Conservation (phyloP, 176 grass and related monocot genomes). For the Eleusine indica region DNA sequence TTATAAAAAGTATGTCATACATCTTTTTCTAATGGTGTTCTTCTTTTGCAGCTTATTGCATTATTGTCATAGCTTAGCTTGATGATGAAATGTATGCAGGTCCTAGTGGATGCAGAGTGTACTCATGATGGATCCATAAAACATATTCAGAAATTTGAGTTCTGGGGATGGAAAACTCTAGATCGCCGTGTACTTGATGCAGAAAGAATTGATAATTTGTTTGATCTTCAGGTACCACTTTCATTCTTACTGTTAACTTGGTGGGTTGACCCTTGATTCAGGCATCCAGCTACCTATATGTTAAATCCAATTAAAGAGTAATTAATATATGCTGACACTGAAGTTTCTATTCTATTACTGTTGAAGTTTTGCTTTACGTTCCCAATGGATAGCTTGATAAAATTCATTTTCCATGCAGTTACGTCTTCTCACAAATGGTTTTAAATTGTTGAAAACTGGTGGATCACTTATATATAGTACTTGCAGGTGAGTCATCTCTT, state of each 20-base stretch:
- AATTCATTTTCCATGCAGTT: constrained; percentile 56
- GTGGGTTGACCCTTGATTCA: background rate
- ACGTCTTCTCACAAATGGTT: constrained; percentile 79
- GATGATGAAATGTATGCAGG: constrained; percentile 46
- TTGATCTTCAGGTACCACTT: constrained; percentile 78
- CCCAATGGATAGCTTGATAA: background rate
- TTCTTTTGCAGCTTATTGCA: constrained; percentile 1
- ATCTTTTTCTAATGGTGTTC: background rate
- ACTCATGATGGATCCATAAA: constrained; percentile 98
- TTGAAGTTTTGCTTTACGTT: constrained; percentile 9
- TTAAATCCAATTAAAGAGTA: background rate
- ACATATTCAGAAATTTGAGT: constrained; percentile 93
- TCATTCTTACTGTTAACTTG: constrained; percentile 30
- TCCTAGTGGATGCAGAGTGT: constrained; percentile 96
- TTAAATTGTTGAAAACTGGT: constrained; percentile 80
- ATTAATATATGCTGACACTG: constrained; percentile 4
- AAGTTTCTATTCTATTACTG: constrained; percentile 26
- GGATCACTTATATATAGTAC: constrained; percentile 93
- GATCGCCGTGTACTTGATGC: constrained; percentile 86
- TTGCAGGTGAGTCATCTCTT: constrained; percentile 77
- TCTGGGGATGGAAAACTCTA: constrained; percentile 97
- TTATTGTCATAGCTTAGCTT: background rate
- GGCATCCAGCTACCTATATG: constrained; percentile 16
- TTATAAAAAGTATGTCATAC: background rate
- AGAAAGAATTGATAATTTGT: constrained; percentile 83